phyloP scores from a whole-genome alignment of 192 early-diverging fungal genomes.

The Backusella circina region DNA sequence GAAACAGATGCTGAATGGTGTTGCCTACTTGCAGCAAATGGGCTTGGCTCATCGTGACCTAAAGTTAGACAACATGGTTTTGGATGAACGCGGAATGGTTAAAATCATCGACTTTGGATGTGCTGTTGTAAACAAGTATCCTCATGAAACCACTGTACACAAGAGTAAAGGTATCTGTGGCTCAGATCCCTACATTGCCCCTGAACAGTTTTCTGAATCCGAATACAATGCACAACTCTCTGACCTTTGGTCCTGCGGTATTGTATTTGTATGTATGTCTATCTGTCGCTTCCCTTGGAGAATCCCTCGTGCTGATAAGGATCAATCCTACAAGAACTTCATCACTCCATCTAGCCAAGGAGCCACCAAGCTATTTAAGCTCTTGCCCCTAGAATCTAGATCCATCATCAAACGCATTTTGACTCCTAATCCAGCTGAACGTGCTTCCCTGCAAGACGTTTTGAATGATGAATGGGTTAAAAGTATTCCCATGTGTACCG shows the following conservation, averaged over 20 bases:
- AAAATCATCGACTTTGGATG: conserved; percentile 94
- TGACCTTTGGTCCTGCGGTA: conserved; percentile 90
- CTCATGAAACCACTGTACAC: conserved; percentile 59
- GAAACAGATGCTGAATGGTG: conserved; percentile 70
- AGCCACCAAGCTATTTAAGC: conserved; percentile 48
- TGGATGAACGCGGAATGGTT: conserved; percentile 67
- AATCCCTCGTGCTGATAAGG: conserved; percentile 49
- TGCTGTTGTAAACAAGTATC: conserved; percentile 81
- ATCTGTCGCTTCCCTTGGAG: conserved; percentile 75
- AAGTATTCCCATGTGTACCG: conserved; percentile 49
- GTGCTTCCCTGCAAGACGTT: conserved; percentile 62
- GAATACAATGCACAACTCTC: conserved; percentile 80
- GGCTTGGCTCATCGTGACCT: conserved; percentile 87
- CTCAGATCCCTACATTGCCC: conserved; percentile 96
- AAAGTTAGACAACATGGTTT: conserved; percentile 82
- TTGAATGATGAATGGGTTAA: conserved; percentile 79
- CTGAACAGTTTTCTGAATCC: conserved; percentile 71
- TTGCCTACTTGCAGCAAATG: conserved; percentile 71
- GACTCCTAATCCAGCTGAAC: conserved; percentile 52
- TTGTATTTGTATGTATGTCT: conserved; percentile 82
- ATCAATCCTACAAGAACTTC: conserved; percentile 58
- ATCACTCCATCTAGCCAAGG: conserved; percentile 40
- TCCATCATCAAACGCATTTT: conserved; percentile 62
- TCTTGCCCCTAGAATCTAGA: conserved; percentile 56
- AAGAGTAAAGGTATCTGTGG: conserved; percentile 72